Evolutionary conservation across 1,284 basidiomycete genomes (phyloP), one percentile per base, ranked within the genome.

Genomic region (Heterobasidion occidentale): DNA sequence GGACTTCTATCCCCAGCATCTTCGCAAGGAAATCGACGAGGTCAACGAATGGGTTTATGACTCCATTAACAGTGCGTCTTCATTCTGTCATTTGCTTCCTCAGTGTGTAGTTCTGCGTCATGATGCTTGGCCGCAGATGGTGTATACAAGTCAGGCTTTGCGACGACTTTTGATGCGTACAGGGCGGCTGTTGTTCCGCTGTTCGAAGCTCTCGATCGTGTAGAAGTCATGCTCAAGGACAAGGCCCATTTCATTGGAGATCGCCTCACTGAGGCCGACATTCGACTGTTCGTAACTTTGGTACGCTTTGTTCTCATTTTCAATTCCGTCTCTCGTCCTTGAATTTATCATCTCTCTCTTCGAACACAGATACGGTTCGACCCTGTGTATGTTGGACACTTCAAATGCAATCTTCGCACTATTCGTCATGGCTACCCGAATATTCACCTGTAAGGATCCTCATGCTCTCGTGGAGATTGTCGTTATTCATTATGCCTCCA

Each of bases 91-190:
- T 3, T 42, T 42, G 38, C 27, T 27, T 27, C 27, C 27, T 27
- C 27, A 27, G 27, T 5, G 27, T 27, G 27, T 4, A 27, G 27
- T 27, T 5, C 27, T 27, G 33, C 9, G 46, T 53, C 36, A 51
- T 49, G 44, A 20, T 49, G 36, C 38, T 52, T 1, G 8, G 11
- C 15, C 46, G 7, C 54, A 90, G 89, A 90, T 63, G 89, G 88
- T 8, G 88, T 94, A 27, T 99, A 99, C 78, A 91, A 87, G 67
- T 73, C 84, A 2, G 97, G 97, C 2, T 98, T 99, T 63, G 94
- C 95, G 5, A 84, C 80, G 1, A 81, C 81, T 0, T 91, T 92
- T 65, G 72, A 79, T 44, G 94, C 94, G 2, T 98, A 98, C 73
- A 81, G 91, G 63, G 76, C 76, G 20, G 88, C 88, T 19, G 89